These are phyloP conservation scores for Conoideocrella luteorostrata DNA, from an alignment of 2,329 filamentous ascomycete genomes.

Conservation along the genomic window DNA sequence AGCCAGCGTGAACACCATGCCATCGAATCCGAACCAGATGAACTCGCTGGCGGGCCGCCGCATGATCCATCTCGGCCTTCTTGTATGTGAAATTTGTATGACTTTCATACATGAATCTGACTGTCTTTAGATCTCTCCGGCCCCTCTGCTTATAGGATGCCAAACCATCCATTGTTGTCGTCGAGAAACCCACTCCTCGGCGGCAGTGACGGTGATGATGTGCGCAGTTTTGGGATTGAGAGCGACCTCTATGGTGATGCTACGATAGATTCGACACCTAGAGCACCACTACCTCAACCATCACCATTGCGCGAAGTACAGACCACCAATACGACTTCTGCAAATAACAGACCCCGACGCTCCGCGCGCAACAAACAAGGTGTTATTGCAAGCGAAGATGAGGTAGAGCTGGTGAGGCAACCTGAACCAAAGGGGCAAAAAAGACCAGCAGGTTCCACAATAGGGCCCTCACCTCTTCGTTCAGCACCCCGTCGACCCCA, in stretches of 20 bases:
- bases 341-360: not conserved
- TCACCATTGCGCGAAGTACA: not conserved
- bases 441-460: not conserved
- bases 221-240: slow-evolving; percentile 29
- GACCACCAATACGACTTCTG: not conserved
- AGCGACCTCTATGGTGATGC: slow-evolving; percentile 30
- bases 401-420: slow-evolving; percentile 3
- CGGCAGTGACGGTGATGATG: slow-evolving; percentile 24
- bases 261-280: slow-evolving; percentile 26
- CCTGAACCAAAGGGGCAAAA: not conserved
- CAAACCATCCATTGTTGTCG: not conserved
- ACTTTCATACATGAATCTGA: not conserved
- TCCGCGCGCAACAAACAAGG: not conserved
- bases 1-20: not conserved
- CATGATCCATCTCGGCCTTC: slow-evolving; percentile 3
- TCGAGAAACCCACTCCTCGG: slow-evolving; percentile 4
- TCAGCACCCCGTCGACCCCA: slow-evolving; percentile 5
- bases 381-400: not conserved
- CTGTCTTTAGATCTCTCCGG: slow-evolving; percentile 8
- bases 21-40: slow-evolving; percentile 15
- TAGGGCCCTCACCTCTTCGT: slow-evolving; percentile 6
- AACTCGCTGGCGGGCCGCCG: slow-evolving; percentile 11
- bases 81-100: not conserved
- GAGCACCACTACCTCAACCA: slow-evolving; percentile 1
- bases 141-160: not conserved